Evolutionary conservation across 352 stramenopile genomes (phyloP), one percentile per base, ranked within the genome.

Genomic region (Elongisporangium senticosum): DNA sequence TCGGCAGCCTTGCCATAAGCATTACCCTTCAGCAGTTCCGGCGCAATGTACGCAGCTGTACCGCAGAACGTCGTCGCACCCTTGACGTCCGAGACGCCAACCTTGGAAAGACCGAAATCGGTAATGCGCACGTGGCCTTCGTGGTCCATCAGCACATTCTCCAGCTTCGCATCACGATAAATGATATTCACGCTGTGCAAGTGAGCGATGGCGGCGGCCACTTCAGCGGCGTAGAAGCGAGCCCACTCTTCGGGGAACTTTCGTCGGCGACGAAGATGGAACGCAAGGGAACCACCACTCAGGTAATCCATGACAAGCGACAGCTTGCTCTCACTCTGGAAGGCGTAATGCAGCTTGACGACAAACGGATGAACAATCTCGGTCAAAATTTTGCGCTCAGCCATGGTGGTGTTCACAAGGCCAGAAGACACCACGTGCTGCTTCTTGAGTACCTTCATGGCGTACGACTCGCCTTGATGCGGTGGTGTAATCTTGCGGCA

Each of bases 381-480:
- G 7, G 80, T 96, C 48, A 98, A 63, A 57, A 98, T 97, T 48
- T 89, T 83, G 55, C 91, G 86, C 73, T 98, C 92, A 0, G 89
- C 87, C 86, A 96, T 98, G 15, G 92, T 98, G 40, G 95, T 96
- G 68, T 97, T 96, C 20, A 97, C 87, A 6, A 97, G 83, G 2
- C 88, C 87, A 43, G 87, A 97, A 28, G 86, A 94, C 48, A 95
- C 83, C 21, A 98, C 84, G 49, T 96, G 83, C 53, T 93, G 80
- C 67, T 98, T 98, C 71, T 97, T 97, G 55, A 98, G 68, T 49
- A 98, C 90, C 67, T 99, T 99, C 86, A 99, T 98, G 3, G 98
- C 98, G 71, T 98, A 99, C 68, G 97, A 98, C 64, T 98, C 80
- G 37, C 91, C 87, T 48, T 95, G 96, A 55, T 89, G 81, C 8